Evolutionary conservation across 441 rosid genomes (phyloP).

Genomic region (Erysimum cheiri): DNA sequence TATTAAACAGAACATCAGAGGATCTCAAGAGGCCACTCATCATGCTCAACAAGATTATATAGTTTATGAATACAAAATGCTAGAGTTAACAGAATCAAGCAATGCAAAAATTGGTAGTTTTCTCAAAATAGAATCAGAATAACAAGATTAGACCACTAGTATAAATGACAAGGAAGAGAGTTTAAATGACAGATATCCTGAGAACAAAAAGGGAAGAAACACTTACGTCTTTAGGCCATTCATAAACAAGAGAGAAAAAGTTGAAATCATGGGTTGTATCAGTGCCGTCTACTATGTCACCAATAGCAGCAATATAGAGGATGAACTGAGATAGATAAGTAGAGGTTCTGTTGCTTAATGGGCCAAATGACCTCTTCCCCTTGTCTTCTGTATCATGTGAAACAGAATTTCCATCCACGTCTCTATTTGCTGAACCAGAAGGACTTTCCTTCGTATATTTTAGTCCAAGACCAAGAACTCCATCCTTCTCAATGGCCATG

Average conservation of each 20-base stretch:
- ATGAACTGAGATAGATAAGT: constrained; percentile 94
- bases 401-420: constrained; percentile 54
- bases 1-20: constrained; percentile 8
- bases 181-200: constrained; percentile 17
- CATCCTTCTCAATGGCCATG: constrained; percentile 66
- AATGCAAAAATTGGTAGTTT: background rate
- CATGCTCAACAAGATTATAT: constrained; percentile 5
- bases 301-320: constrained; percentile 96
- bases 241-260: constrained; percentile 92
- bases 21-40: constrained; percentile 10
- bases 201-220: constrained; percentile 36
- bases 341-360: constrained; percentile 79
- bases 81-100: constrained; percentile 25
- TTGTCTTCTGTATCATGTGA: constrained; percentile 74
- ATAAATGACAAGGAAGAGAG: constrained; percentile 21
- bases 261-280: constrained; percentile 99
- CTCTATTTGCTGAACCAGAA: constrained; percentile 55
- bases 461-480: constrained; percentile 94
- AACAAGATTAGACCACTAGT: constrained; percentile 19
- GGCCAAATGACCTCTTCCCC: constrained; percentile 83
- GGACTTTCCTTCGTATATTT: constrained; percentile 62
- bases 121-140: background rate
- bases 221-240: constrained; percentile 99
- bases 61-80: constrained; percentile 1
- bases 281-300: constrained; percentile 98